Conservation (phyloP, 2,329 filamentous ascomycete genomes). For the Clonostachys sp. region DNA sequence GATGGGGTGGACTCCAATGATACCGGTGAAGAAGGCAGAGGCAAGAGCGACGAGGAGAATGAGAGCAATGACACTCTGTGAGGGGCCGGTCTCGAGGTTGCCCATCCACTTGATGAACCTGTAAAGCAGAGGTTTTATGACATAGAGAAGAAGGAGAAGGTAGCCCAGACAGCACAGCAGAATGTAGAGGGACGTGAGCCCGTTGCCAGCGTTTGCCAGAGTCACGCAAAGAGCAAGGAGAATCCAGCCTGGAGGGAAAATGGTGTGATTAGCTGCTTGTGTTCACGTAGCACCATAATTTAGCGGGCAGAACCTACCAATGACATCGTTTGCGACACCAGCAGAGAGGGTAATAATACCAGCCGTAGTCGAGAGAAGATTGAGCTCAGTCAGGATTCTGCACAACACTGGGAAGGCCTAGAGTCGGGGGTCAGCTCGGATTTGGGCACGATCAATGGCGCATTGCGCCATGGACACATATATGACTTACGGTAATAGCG, state of each 20-base stretch:
- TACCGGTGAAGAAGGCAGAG: slow-evolving; percentile 81
- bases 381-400: slow-evolving; percentile 87
- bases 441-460: no score
- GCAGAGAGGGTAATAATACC: slow-evolving; percentile 86
- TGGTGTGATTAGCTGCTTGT: neutral
- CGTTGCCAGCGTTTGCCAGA: slow-evolving; percentile 81
- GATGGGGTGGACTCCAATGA: slow-evolving; percentile 91
- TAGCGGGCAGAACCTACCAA: slow-evolving; percentile 14
- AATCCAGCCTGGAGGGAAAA: slow-evolving; percentile 57
- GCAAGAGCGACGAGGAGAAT: slow-evolving; percentile 75
- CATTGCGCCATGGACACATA: neutral
- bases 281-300: neutral
- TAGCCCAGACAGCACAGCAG: slow-evolving; percentile 73
- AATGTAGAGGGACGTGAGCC: slow-evolving; percentile 80
- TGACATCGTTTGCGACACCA: slow-evolving; percentile 83
- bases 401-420: slow-evolving; percentile 81
- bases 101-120: slow-evolving; percentile 70
- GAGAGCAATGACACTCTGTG: slow-evolving; percentile 76
- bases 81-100: slow-evolving; percentile 82
- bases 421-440: neutral
- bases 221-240: slow-evolving; percentile 89
- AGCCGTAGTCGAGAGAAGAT: slow-evolving; percentile 76
- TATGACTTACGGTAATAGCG: slow-evolving; percentile 62
- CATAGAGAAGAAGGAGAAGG: slow-evolving; percentile 68
- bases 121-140: slow-evolving; percentile 69